Evolutionary conservation across 2,329 filamentous ascomycete species (phyloP), one percentile per base, ranked within the genome.

Genomic region (Acrocalymma vagum): DNA sequence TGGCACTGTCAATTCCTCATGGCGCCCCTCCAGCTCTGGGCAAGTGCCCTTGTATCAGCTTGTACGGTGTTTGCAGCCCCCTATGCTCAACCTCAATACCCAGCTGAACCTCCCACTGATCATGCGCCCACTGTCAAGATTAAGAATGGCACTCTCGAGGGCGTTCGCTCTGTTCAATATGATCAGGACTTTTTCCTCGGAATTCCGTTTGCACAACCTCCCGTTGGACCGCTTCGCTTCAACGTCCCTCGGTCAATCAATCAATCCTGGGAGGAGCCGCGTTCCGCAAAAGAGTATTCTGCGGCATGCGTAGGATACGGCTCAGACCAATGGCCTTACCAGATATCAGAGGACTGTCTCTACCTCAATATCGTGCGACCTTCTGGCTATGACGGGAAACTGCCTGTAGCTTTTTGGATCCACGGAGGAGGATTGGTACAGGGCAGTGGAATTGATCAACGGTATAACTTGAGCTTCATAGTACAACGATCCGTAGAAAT

Each of bases 341-440:
- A 62, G 79, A 80, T 65, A 83, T 88, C 58, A 2, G 64, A 68
- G 31, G 64, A 68, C 41, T 68, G 64, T 37, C 59, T 83, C 14
- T 80, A 79, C 37, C 58, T 82, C 17, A 81, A 80, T 38, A 72
- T 83, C 24, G 69, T 78, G 0, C 69, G 75, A 0, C 79, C 79
- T 9, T 38, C 57, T 17, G 60, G 61, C 15, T 54, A 39, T 17
- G 34, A 57, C 2, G 60, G 64, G n/a, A 69, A 69, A 3, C 64
- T 82, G 2, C 80, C 80, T 0, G 79, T 82, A 0, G 67, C 80
- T n/a, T 71, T 78, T 9, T 81, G 78, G 58, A 74, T 83, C 5
- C 78, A 82, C 41, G 80, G 80, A 1, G 79, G 79, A 7, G 79
- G 76, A 0, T 74, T 78, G 29, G 60, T 53, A 2, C 60, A 74